phyloP scores from a whole-genome alignment of 306 rosid species.

The Spatholobus suberectus region DNA sequence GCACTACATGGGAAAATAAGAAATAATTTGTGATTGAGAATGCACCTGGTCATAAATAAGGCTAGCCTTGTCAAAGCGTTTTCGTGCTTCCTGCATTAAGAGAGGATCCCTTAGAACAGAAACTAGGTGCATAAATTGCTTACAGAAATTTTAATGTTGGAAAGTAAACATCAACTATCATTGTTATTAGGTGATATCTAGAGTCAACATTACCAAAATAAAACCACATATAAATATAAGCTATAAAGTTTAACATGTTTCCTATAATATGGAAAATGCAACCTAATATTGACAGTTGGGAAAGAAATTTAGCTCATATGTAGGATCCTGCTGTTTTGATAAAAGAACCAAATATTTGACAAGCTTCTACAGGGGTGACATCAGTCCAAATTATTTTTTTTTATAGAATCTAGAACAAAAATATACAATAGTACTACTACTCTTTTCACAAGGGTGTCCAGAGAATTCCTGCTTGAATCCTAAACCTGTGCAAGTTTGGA shows the following conservation, averaged over 20 bases:
- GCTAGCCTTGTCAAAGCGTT: conserved; percentile 96
- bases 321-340: neutral
- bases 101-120: conserved; percentile 50
- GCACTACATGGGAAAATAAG: conserved; percentile 8
- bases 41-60: conserved; percentile 97
- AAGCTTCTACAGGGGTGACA: conserved; percentile 21
- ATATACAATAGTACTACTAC: neutral
- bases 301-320: neutral
- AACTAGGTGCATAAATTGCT: conserved; percentile 36
- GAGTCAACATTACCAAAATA: conserved; percentile 23
- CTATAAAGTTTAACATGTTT: conserved; percentile 26
- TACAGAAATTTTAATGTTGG: neutral
- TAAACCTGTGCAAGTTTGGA: neutral
- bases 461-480: conserved; percentile 9
- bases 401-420: conserved; percentile 8
- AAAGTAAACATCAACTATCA: conserved; percentile 35
- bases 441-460: conserved; percentile 21
- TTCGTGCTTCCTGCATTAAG: conserved; percentile 96
- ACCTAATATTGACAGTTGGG: conserved; percentile 1
- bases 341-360: neutral
- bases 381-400: neutral
- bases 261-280: conserved; percentile 29
- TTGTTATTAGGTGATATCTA: conserved; percentile 12
- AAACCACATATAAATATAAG: conserved; percentile 10
- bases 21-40: conserved; percentile 30